phyloP scores from a whole-genome alignment of 441 rosid genomes.

The Melastoma candidum region DNA sequence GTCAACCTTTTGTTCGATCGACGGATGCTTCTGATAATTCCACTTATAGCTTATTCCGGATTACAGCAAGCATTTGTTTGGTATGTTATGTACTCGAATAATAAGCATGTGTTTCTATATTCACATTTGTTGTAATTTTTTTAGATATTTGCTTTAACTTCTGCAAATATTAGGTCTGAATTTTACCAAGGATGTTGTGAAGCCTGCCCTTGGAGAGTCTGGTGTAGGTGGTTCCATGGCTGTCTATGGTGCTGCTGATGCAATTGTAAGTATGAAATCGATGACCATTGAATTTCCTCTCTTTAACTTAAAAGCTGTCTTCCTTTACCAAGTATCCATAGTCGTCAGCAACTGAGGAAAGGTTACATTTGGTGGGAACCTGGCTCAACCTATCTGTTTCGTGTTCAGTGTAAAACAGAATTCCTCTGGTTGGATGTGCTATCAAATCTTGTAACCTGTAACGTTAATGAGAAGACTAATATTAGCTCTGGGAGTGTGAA shows the following conservation, averaged over 20 bases:
- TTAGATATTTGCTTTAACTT: conserved; percentile 1
- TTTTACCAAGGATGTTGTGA: conserved; percentile 64
- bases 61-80: conserved; percentile 93
- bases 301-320: not conserved
- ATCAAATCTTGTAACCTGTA: too few species aligned
- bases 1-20: conserved; percentile 56
- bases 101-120: not conserved
- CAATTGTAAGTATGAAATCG: conserved; percentile 48
- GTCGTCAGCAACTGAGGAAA: not conserved
- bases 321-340: not conserved
- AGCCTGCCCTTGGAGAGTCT: conserved; percentile 69
- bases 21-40: conserved; percentile 71
- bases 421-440: too few species aligned
- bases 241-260: conserved; percentile 82
- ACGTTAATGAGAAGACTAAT: too few species aligned
- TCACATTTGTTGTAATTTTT: not conserved
- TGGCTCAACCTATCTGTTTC: too few species aligned
- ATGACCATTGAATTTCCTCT: not conserved
- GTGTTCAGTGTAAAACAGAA: too few species aligned
- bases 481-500: too few species aligned
- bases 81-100: conserved; percentile 23
- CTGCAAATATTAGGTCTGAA: conserved; percentile 51
- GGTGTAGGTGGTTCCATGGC: conserved; percentile 96
- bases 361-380: not conserved
- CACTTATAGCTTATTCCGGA: conserved; percentile 86